phyloP scores from a whole-genome alignment of 495 filamentous ascomycete genomes.

The Neurospora discreta region DNA sequence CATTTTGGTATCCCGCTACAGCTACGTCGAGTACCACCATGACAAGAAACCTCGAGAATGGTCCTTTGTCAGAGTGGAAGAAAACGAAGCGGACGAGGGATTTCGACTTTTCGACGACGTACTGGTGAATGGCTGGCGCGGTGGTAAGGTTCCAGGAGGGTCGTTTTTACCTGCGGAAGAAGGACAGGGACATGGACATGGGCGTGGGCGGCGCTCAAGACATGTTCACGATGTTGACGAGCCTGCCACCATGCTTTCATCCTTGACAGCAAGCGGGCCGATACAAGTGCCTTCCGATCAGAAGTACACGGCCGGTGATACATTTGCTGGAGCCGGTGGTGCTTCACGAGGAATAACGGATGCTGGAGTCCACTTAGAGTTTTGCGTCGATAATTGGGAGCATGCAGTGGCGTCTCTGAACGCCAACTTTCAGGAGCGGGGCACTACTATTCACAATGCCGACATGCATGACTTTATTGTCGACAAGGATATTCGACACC shows the following conservation, averaged over 20 bases:
- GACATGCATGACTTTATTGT: conserved; percentile 40
- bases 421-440: conserved; percentile 42
- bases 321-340: conserved; percentile 70
- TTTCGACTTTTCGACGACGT: conserved; percentile 2
- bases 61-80: conserved; percentile 13
- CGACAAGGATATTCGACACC: conserved; percentile 10
- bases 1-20: conserved; percentile 30
- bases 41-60: conserved; percentile 21
- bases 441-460: conserved; percentile 29
- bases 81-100: conserved; percentile 9
- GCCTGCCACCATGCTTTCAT: not conserved
- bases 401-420: conserved; percentile 46
- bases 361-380: conserved; percentile 48
- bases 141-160: conserved; percentile 27
- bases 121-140: conserved; percentile 27
- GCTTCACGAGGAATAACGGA: conserved; percentile 54
- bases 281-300: conserved; percentile 14
- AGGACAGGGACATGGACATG: not conserved
- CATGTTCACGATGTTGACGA: conserved; percentile 4
- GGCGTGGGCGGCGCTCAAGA: not conserved
- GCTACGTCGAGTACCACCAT: conserved; percentile 15
- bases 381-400: conserved; percentile 50
- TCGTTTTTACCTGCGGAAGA: conserved; percentile 14
- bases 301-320: conserved; percentile 56
- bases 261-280: not conserved